Percentiles rank a stretch among this genome's conserved stretches.
Evolutionary conservation across 371 early-diverging fungal genomes (phyloP).

Genomic region (Rozella allomycis): DNA sequence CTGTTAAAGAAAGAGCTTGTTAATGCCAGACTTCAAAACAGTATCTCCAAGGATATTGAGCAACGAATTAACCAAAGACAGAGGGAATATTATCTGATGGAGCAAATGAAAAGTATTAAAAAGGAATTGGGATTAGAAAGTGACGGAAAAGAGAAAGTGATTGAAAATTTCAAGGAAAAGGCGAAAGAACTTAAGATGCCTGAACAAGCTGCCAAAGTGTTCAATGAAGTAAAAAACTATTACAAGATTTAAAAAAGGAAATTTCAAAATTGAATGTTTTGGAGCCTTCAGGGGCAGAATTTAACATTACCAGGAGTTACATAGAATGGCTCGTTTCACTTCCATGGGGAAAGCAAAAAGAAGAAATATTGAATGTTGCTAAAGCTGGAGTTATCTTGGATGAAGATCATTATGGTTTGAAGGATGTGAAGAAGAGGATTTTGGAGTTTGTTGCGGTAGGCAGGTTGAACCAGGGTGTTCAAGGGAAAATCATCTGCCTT

Average conservation of each 20-base stretch:
- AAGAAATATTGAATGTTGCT: slow-evolving; percentile 66
- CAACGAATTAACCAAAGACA: slow-evolving; percentile 82
- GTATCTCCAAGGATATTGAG: slow-evolving; percentile 86
- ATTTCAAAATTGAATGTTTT: slow-evolving; percentile 70
- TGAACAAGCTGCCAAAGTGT: slow-evolving; percentile 63
- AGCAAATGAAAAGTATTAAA: slow-evolving; percentile 92
- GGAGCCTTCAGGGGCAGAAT: slow-evolving; percentile 89
- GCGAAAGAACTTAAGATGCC: slow-evolving; percentile 67
- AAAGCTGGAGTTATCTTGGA: slow-evolving; percentile 66
- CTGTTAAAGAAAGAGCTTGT: slow-evolving; percentile 87
- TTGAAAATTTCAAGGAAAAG: slow-evolving; percentile 70
- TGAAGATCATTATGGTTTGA: slow-evolving; percentile 93
- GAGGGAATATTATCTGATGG: slow-evolving; percentile 92
- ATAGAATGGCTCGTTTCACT: slow-evolving; percentile 89
- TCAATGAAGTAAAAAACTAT: slow-evolving; percentile 51
- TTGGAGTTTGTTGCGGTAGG: slow-evolving; percentile 95
- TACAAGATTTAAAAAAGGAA: slow-evolving; percentile 27
- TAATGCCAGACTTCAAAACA: slow-evolving; percentile 84
- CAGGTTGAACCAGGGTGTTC: slow-evolving; percentile 72
- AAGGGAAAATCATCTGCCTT: slow-evolving; percentile 87
- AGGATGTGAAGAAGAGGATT: slow-evolving; percentile 94
- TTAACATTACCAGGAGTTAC: slow-evolving; percentile 89
- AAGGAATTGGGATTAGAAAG: slow-evolving; percentile 86
- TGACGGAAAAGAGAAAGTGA: slow-evolving; percentile 88
- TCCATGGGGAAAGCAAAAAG: slow-evolving; percentile 77